phyloP scores from a whole-genome alignment of 106 monocot genomes.

The Dendrobium huoshanense region DNA sequence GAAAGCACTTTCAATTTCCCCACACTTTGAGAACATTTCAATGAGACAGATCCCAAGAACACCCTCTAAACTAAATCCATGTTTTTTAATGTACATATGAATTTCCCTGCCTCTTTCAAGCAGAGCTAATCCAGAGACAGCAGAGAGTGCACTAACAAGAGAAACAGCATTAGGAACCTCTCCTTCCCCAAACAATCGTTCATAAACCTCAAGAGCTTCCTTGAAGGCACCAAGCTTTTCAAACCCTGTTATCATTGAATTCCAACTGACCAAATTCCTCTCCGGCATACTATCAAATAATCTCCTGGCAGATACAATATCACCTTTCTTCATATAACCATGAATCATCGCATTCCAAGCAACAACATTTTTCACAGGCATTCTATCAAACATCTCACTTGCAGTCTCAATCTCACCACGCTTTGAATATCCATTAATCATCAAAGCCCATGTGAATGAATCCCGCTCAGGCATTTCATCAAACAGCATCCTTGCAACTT shows the following conservation, averaged over 20 bases:
- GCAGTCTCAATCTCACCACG: constrained; percentile 17
- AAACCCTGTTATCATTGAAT: constrained; percentile 18
- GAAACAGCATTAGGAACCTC: constrained; percentile 1
- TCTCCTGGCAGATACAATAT: constrained; percentile 15
- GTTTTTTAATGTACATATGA: constrained; percentile 1
- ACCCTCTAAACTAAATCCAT: constrained; percentile 13
- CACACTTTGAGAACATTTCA: constrained; percentile 26
- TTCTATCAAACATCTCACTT: constrained; percentile 19
- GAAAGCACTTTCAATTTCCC: constrained; percentile 15
- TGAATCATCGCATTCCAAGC: constrained; percentile 39
- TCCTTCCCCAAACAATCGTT: constrained; percentile 4
- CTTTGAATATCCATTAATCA: constrained; percentile 20
- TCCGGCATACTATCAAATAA: constrained; percentile 21
- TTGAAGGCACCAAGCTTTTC: constrained; percentile 7
- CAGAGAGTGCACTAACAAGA: constrained; percentile 15
- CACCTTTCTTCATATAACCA: constrained; percentile 25
- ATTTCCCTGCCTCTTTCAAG: constrained; percentile 11
- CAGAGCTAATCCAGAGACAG: constrained; percentile 12
- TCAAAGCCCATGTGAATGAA: constrained; percentile 13
- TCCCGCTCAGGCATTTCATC: constrained; percentile 17
- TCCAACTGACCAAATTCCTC: constrained; percentile 27
- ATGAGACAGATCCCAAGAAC: constrained; percentile 18
- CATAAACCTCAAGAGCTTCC: constrained; percentile 7
- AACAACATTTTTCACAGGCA: constrained; percentile 8
- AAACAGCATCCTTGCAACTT: constrained; percentile 6